phyloP scores from a whole-genome alignment of 352 stramenopile species.

The Phytophthora pistaciae region DNA sequence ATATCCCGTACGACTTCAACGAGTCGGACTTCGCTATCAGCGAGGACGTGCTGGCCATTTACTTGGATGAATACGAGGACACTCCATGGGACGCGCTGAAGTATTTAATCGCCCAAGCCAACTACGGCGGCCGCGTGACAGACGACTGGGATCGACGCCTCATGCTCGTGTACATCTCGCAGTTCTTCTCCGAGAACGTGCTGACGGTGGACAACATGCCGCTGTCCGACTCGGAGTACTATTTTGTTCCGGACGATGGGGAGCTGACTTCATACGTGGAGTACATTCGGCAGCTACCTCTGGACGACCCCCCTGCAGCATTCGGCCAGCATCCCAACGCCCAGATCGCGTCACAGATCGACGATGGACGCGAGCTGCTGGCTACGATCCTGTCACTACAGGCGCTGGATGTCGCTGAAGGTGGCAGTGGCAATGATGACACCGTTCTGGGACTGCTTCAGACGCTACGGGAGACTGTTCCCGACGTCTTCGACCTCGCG shows the following conservation, averaged over 20 bases:
- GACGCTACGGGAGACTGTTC: slow-evolving; percentile 89
- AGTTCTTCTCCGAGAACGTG: slow-evolving; percentile 95
- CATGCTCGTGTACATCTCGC: slow-evolving; percentile 97
- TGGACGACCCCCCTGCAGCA: slow-evolving; percentile 91
- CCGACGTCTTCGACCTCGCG: slow-evolving; percentile 90
- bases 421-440: slow-evolving; percentile 88
- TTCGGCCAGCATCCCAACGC: slow-evolving; percentile 97
- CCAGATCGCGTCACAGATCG: slow-evolving; percentile 95
- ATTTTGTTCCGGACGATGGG: slow-evolving; percentile 94
- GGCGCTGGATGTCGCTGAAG: slow-evolving; percentile 82
- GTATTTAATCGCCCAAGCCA: slow-evolving; percentile 97
- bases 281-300: slow-evolving; percentile 92
- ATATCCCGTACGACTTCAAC: slow-evolving; percentile 98
- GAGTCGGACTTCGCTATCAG: slow-evolving; percentile 97
- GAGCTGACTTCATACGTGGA: slow-evolving; percentile 90
- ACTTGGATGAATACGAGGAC: slow-evolving; percentile 94
- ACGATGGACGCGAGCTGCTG: slow-evolving; percentile 92
- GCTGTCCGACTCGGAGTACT: slow-evolving; percentile 92
- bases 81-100: slow-evolving; percentile 95
- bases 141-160: slow-evolving; percentile 96
- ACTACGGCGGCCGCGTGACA: slow-evolving; percentile 97
- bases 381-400: slow-evolving; percentile 93
- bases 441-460: slow-evolving; percentile 88
- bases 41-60: slow-evolving; percentile 96
- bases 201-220: slow-evolving; percentile 86